Conservation (phyloP, 805 yeast genomes). For the Candida sonorensis region DNA sequence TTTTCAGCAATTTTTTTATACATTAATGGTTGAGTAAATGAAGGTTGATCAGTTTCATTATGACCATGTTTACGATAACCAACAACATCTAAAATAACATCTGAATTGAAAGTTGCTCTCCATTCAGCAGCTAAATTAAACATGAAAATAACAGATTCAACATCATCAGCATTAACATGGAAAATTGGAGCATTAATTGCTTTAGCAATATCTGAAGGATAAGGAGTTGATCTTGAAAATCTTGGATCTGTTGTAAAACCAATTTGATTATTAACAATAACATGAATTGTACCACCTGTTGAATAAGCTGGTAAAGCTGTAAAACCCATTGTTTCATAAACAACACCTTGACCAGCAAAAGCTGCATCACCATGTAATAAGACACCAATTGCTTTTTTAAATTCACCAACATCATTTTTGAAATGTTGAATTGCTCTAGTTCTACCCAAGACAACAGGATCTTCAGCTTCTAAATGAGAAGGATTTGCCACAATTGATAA, state of each 20-base stretch:
- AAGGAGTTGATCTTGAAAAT: constrained; percentile 94
- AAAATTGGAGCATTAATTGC: constrained; percentile 95
- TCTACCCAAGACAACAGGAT: constrained; percentile 97
- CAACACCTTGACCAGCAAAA: constrained; percentile 98
- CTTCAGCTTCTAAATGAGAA: constrained; percentile 98
- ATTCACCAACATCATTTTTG: constrained; percentile 78
- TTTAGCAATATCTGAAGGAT: constrained; percentile 97
- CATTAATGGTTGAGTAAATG: constrained; percentile 98
- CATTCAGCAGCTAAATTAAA: constrained; percentile 98
- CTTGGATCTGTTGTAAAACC: constrained; percentile 99
- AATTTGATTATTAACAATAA: constrained; percentile 95
- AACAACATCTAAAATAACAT: constrained; percentile 92
- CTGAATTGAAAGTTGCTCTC: constrained; percentile 95
- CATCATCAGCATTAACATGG: constrained; percentile 99
- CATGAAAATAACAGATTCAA: constrained; percentile 85
- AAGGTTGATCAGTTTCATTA: constrained; percentile 99
- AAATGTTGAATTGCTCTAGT: constrained; percentile 92
- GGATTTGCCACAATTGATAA: constrained; percentile 97
- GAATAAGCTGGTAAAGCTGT: constrained; percentile 88
- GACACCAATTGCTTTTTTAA: constrained; percentile 83
- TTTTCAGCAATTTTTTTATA: constrained; percentile 85
- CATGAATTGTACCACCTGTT: constrained; percentile 97
- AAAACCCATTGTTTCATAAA: constrained; percentile 97
- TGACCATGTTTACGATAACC: constrained; percentile 99
- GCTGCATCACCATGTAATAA: constrained; percentile 99